Percentiles rank a stretch among this genome's conserved stretches.
These are phyloP conservation scores for Pittosporum tobira DNA, from an alignment of 129 eudicot genomes.

Conservation along the genomic window DNA sequence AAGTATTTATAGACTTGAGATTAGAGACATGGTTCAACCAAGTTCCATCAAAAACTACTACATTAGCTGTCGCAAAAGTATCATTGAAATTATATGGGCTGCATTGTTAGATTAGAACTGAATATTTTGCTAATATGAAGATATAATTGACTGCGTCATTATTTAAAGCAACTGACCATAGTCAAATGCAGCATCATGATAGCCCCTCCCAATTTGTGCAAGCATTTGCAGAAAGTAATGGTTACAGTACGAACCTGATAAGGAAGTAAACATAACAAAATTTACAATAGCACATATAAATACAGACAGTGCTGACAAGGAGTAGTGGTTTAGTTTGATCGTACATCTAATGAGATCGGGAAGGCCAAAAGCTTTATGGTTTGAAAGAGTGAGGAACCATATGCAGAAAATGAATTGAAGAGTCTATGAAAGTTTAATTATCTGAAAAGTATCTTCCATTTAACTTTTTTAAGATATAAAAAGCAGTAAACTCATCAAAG, in stretches of 20 bases:
- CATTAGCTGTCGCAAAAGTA: not conserved
- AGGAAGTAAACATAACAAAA: conserved; percentile 5
- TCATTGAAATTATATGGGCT: not conserved
- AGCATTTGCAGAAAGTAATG: conserved; percentile 90
- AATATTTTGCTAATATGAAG: too few relatives aligned
- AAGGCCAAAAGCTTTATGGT: too few relatives aligned
- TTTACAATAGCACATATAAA: not conserved
- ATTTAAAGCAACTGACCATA: conserved; percentile 40
- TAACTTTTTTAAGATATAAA: too few relatives aligned
- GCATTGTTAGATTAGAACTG: not conserved
- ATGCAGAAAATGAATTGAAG: too few relatives aligned
- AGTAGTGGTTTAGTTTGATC: too few relatives aligned
- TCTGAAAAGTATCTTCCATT: not conserved
- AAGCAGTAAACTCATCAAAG: not conserved
- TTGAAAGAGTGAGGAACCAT: too few relatives aligned
- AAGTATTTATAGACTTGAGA: not conserved
- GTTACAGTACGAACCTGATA: conserved; percentile 81
- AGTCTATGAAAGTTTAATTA: not conserved
- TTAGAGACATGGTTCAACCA: too few relatives aligned
- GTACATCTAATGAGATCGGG: too few relatives aligned
- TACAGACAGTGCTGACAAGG: not conserved
- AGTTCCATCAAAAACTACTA: too few relatives aligned
- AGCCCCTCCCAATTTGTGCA: conserved; percentile 81
- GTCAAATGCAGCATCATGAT: conserved; percentile 77
- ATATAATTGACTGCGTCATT: not conserved